Conservation (phyloP, 2,329 filamentous ascomycete genomes). For the Pleoardoris graminearum region DNA sequence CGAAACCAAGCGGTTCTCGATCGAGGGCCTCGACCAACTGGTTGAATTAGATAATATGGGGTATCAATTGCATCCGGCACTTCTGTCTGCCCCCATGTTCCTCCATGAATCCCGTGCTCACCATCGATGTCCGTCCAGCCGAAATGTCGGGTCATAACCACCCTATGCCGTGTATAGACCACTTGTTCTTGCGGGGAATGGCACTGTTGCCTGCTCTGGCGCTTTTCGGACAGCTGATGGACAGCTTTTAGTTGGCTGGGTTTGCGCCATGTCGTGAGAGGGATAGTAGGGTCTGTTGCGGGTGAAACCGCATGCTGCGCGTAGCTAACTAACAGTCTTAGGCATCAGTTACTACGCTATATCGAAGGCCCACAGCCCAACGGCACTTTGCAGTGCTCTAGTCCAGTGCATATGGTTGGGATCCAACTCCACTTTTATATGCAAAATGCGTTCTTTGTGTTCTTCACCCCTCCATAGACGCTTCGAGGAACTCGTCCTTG, state of each 20-base stretch:
- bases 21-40: neutral
- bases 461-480: slow-evolving; percentile 16
- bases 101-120: neutral
- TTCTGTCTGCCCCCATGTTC: neutral
- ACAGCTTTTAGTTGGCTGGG: neutral
- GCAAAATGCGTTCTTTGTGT: neutral
- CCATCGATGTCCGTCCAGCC: neutral
- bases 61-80: neutral
- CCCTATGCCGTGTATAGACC: neutral
- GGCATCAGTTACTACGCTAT: neutral
- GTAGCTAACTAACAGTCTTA: neutral
- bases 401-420: neutral
- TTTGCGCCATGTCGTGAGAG: neutral
- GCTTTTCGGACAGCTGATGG: neutral
- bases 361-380: neutral
- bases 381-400: neutral
- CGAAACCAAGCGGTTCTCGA: neutral
- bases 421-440: neutral
- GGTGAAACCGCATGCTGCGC: neutral
- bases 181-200: neutral
- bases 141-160: slow-evolving; percentile 2
- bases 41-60: neutral
- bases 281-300: neutral
- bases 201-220: neutral
- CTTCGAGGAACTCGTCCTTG: slow-evolving; percentile 49